These are phyloP conservation scores for Neopestalotiopsis sp. DNA, from an alignment of 2,329 filamentous ascomycete genomes.

Conservation along the genomic window DNA sequence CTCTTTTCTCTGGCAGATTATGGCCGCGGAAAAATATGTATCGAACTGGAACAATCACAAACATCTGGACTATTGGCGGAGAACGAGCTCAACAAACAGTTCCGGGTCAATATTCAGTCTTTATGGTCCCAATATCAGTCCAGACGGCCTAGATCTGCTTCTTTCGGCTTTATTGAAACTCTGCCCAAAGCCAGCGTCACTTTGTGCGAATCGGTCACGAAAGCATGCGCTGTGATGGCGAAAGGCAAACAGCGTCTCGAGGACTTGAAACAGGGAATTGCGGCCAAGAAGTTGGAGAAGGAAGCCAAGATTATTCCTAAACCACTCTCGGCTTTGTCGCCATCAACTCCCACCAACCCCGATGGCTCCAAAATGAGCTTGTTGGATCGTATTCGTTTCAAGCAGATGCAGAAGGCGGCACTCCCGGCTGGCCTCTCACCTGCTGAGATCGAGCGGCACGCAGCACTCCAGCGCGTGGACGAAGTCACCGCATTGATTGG, in stretches of 20 bases:
- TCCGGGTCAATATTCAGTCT: slow-evolving; percentile 55
- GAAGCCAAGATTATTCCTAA: slow-evolving; percentile 42
- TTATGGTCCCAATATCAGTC: slow-evolving; percentile 45
- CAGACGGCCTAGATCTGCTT: slow-evolving; percentile 36
- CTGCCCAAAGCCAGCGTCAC: slow-evolving; percentile 63
- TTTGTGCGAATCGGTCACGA: slow-evolving; percentile 55
- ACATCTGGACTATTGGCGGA: slow-evolving; percentile 51
- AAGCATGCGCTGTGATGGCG: slow-evolving; percentile 61
- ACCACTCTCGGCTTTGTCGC: slow-evolving; percentile 31
- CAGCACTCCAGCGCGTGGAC: slow-evolving; percentile 70
- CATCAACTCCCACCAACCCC: slow-evolving; percentile 42
- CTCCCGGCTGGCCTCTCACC: slow-evolving; percentile 52
- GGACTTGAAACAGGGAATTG: slow-evolving; percentile 69
- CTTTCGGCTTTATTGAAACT: slow-evolving; percentile 57
- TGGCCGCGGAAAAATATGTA: slow-evolving; percentile 55
- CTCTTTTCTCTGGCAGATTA: slow-evolving; percentile 44
- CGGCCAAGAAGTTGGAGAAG: slow-evolving; percentile 54
- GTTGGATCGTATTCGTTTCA: slow-evolving; percentile 76
- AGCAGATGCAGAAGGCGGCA: slow-evolving; percentile 62
- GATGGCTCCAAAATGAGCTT: slow-evolving; percentile 67
- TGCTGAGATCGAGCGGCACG: slow-evolving; percentile 63
- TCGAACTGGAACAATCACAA: slow-evolving; percentile 56
- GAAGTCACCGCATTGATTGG: slow-evolving; percentile 72
- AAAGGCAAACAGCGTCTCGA: slow-evolving; percentile 74
- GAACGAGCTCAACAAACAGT: slow-evolving; percentile 57